These are phyloP conservation scores for Botryotinia narcissicola DNA, from an alignment of 2,329 filamentous ascomycete genomes.

Conservation along the genomic window DNA sequence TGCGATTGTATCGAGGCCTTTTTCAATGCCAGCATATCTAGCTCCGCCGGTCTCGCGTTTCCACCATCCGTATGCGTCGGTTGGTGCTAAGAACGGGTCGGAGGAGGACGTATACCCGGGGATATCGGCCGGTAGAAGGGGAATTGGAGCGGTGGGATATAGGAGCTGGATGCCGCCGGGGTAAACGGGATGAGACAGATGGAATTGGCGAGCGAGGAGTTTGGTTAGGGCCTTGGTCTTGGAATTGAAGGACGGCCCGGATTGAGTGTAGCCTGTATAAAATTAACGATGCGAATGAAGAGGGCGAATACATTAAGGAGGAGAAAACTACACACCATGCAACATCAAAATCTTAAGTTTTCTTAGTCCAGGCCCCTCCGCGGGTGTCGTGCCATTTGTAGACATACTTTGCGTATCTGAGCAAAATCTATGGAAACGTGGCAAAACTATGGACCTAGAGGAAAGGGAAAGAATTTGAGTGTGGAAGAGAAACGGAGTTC, in stretches of 20 bases:
- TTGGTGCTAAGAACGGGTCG: slow-evolving; percentile 42
- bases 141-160: slow-evolving; percentile 68
- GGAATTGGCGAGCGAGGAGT: slow-evolving; percentile 46
- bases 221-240: slow-evolving; percentile 78
- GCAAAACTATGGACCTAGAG: background rate
- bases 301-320: background rate
- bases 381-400: background rate
- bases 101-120: slow-evolving; percentile 57
- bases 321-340: slow-evolving; percentile 52
- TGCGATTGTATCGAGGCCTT: slow-evolving; percentile 64
- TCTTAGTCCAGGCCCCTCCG: slow-evolving; percentile 15
- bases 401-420: slow-evolving; percentile 1
- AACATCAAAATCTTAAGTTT: slow-evolving; percentile 71
- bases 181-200: slow-evolving; percentile 49
- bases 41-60: slow-evolving; percentile 61
- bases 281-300: background rate
- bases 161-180: slow-evolving; percentile 50
- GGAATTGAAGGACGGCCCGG: slow-evolving; percentile 76
- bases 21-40: slow-evolving; percentile 67
- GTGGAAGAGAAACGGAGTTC: background rate
- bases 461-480: background rate
- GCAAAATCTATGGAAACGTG: background rate
- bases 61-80: slow-evolving; percentile 79
- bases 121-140: slow-evolving; percentile 62
- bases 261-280: slow-evolving; percentile 78